Conservation (phyloP, 257 asterid species). For the Solanum dulcamara region DNA sequence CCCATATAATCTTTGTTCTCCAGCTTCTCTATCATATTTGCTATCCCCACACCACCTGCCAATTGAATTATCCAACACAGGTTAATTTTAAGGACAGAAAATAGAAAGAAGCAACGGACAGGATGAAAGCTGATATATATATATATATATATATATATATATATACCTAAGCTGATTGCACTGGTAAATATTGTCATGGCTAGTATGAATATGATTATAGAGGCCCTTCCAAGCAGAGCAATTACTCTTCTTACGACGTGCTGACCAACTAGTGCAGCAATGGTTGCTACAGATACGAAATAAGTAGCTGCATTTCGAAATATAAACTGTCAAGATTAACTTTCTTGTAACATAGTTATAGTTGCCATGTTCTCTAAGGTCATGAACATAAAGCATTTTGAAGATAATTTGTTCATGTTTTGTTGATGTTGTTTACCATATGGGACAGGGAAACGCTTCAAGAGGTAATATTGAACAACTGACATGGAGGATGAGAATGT, state of each 20-base stretch:
- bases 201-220: conserved; percentile 26
- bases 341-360: neutral
- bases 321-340: neutral
- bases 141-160: too few species aligned
- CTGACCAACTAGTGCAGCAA: conserved; percentile 30
- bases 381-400: neutral
- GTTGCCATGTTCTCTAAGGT: neutral
- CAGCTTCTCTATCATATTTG: conserved; percentile 22
- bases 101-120: neutral
- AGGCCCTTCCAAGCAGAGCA: conserved; percentile 24
- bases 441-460: conserved; percentile 28
- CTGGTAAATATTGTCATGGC: conserved; percentile 25
- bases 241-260: conserved; percentile 21
- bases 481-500: conserved; percentile 30
- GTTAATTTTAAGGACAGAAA: neutral
- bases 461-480: conserved; percentile 23
- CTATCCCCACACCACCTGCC: conserved; percentile 33
- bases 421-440: conserved; percentile 9
- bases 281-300: conserved; percentile 18
- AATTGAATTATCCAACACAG: neutral
- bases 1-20: conserved; percentile 28
- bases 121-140: neutral
- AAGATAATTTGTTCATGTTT: neutral
- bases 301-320: conserved; percentile 14
- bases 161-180: conserved; percentile 28